phyloP scores from a whole-genome alignment of 1,284 basidiomycete species.

The Pisolithus thermaeus region DNA sequence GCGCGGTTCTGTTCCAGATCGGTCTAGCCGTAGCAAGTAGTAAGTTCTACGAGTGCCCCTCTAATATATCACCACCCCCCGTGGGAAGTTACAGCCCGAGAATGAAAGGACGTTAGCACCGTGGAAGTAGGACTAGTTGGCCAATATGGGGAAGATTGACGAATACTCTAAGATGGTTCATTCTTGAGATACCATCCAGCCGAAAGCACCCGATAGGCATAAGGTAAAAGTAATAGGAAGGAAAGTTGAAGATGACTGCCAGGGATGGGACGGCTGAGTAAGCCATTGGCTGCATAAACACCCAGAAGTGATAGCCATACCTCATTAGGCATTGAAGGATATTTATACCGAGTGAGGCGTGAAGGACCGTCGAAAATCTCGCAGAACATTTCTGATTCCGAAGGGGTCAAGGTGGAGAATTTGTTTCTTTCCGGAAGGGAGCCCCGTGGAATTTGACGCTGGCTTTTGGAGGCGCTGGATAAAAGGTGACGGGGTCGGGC shows the following conservation, averaged over 20 bases:
- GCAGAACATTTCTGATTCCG: conserved; percentile 19
- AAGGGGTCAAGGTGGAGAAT: conserved; percentile 10
- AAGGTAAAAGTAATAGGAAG: conserved; percentile 11
- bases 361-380: conserved; percentile 42
- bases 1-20: too few relatives aligned
- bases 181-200: conserved; percentile 20
- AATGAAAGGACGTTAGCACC: too few relatives aligned
- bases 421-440: not conserved
- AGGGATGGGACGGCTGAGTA: not conserved
- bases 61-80: too few relatives aligned
- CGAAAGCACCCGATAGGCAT: conserved; percentile 19
- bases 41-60: too few relatives aligned
- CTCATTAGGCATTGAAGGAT: conserved; percentile 8
- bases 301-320: conserved; percentile 9
- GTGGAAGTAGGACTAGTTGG: not conserved
- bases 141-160: not conserved
- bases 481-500: conserved; percentile 32
- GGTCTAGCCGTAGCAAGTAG: too few relatives aligned
- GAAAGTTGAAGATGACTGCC: conserved; percentile 5
- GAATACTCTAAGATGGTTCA: not conserved
- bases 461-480: conserved; percentile 13
- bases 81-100: too few relatives aligned
- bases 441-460: conserved; percentile 13
- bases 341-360: conserved; percentile 22
- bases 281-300: not conserved